Evolutionary conservation across 1,284 basidiomycete species (phyloP).

Genomic region (Trametes hirsuta): DNA sequence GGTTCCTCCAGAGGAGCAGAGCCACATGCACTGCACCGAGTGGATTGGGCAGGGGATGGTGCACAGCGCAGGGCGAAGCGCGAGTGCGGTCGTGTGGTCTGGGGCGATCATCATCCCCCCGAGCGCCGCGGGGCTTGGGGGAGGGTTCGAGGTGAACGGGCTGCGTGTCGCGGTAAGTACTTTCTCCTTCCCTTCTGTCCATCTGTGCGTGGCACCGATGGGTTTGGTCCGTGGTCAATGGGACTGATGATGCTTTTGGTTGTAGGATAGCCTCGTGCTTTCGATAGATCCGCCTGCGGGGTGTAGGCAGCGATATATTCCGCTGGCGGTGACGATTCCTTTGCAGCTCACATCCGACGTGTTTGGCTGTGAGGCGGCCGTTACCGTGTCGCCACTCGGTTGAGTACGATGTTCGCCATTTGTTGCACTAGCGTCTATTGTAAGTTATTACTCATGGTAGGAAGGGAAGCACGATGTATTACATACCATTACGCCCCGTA

Average conservation of each 20-base stretch:
- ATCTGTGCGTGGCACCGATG: background rate
- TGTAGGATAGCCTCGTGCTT: conserved; percentile 33
- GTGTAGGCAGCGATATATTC: conserved; percentile 21
- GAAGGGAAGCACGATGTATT: background rate
- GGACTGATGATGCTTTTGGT: background rate
- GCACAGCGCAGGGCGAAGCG: conserved; percentile 24
- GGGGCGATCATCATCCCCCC: conserved; percentile 30
- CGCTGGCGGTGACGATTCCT: conserved; percentile 31
- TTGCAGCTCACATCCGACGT: conserved; percentile 34
- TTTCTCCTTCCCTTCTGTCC: background rate
- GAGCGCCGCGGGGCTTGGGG: conserved; percentile 16
- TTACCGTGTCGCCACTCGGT: conserved; percentile 19
- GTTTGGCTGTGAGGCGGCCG: conserved; percentile 21
- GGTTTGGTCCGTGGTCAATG: background rate
- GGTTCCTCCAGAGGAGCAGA: conserved; percentile 9
- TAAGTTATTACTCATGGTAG: background rate
- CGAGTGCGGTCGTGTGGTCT: conserved; percentile 33
- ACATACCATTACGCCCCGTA: background rate
- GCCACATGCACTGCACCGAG: conserved; percentile 25
- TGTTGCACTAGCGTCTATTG: background rate
- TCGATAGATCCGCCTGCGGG: conserved; percentile 29
- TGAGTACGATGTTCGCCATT: background rate
- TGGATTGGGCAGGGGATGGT: conserved; percentile 31
- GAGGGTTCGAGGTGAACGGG: conserved; percentile 32
- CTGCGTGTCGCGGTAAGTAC: conserved; percentile 32